Evolutionary conservation across 805 yeast genomes (phyloP).

Genomic region (Schwanniomyces occidentalis): DNA sequence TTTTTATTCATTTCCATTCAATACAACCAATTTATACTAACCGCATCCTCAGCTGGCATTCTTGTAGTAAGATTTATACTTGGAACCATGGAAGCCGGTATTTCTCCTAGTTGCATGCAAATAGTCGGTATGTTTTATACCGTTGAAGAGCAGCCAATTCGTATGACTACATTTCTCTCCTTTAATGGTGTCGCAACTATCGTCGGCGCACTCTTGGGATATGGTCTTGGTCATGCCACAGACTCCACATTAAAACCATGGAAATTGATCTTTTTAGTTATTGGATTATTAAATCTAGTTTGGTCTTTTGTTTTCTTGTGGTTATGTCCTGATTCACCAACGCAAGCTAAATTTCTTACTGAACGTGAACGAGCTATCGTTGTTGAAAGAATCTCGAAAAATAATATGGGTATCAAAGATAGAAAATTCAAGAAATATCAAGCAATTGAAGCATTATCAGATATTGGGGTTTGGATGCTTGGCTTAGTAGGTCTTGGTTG

Average conservation of each 20-base stretch:
- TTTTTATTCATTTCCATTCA: no score
- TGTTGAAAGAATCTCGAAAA: constrained; percentile 19
- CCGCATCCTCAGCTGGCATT: no score
- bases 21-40: no score
- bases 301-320: constrained; percentile 18
- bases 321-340: constrained; percentile 25
- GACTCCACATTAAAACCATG: constrained; percentile 21
- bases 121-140: constrained; percentile 34
- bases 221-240: constrained; percentile 32
- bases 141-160: constrained; percentile 31
- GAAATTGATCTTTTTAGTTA: constrained; percentile 23
- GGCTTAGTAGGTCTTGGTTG: constrained; percentile 23
- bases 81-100: constrained; percentile 36
- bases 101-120: constrained; percentile 34
- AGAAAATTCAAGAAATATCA: constrained; percentile 19
- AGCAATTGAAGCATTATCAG: constrained; percentile 19
- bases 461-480: constrained; percentile 20
- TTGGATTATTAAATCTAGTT: constrained; percentile 20
- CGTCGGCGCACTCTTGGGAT: constrained; percentile 24
- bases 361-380: constrained; percentile 31
- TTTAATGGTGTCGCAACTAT: constrained; percentile 28
- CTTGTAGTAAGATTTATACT: constrained; percentile 34
- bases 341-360: constrained; percentile 29
- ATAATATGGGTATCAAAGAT: constrained; percentile 29
- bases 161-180: constrained; percentile 28